Base-by-base conservation (phyloP, 2,329 filamentous ascomycete species). In the Neofusicoccum sp. region DNA sequence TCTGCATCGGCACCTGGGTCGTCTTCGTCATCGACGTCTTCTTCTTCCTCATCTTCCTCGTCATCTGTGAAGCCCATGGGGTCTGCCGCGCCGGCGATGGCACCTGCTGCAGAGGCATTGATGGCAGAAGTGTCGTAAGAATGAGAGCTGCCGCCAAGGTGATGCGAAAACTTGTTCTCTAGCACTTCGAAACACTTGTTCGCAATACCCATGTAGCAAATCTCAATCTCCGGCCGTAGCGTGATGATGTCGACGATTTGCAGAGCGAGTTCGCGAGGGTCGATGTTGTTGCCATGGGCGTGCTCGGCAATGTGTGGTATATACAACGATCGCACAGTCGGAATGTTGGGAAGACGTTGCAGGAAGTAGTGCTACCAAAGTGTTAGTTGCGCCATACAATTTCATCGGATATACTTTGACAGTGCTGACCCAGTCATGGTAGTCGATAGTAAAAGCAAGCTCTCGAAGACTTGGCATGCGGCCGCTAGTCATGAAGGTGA, bases 181-280 rank as follows among this genome's bases (percentile, higher is more conserved):
- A 93, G 77, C 36, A 95, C 89, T 73, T 95, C 91, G 71, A 91
- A 95, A 75, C 92, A 95, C 74, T 93, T 93, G 44, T 80, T 81
- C n/a, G 83, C 83, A 61, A 95, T 85, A 16, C 89, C 92, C 68
- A 94, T 84, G 71, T 93, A 94, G 74, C 88, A 91, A 12, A 95
- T 81, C 70, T 89, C 87, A 31, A 93, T 85, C 68, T 93, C 90
- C 0, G 90, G 89, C 4, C 90, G 84, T 14, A 95, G 80, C 11
- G 89, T 87, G 61, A 94, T 87, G 49, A 93, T 90, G 72, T 94
- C 90, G 36, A 93, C 83, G 50, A 94, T 85, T 71, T 93, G 89
- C 66, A 91, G 79, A 0, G 90, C 91, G 34, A 93, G 81, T 71
- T 95, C 91, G 65, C 85, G 84, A 1, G 87, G 83, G 60, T 90